A percentile compares a stretch with the other conserved stretches of the same genome.
Conservation (phyloP, 306 rosid genomes). For the Oxytropis ochrocephala region DNA sequence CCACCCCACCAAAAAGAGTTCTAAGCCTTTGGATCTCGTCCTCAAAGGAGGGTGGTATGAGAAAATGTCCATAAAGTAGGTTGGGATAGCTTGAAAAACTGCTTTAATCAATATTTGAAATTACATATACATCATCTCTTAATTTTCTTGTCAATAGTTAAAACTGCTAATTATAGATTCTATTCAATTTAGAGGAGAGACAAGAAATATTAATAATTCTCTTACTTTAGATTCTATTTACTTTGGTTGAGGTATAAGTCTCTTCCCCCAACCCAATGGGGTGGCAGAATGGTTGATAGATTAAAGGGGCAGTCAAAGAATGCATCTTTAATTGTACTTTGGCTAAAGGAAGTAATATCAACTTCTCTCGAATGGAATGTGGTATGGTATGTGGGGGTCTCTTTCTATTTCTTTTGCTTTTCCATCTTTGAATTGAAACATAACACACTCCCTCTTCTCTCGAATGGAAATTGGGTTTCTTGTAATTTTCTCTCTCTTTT, state of each 20-base stretch:
- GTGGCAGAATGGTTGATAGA: not conserved
- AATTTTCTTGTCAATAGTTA: too few species aligned
- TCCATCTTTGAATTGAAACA: conserved; percentile 36
- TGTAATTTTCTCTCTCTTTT: not conserved
- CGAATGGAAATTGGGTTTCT: not conserved
- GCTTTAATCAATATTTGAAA: too few species aligned
- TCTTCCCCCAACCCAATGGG: not conserved
- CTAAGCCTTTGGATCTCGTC: too few species aligned
- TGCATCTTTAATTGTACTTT: conserved; percentile 47
- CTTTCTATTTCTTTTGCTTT: conserved; percentile 41
- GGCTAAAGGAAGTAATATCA: conserved; percentile 34
- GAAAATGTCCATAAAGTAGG: too few species aligned
- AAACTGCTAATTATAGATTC: too few species aligned
- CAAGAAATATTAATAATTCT: too few species aligned
- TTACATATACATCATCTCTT: too few species aligned
- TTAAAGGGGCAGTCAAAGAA: conserved; percentile 57
- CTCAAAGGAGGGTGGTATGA: too few species aligned
- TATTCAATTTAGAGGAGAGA: too few species aligned
- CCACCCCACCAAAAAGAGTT: too few species aligned
- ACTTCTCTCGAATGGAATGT: conserved; percentile 18
- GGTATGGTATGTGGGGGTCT: conserved; percentile 6
- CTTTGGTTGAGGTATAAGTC: not conserved
- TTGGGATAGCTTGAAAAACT: too few species aligned
- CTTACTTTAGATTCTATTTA: too few species aligned
- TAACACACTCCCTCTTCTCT: conserved; percentile 13